A percentile compares a stretch with the other conserved stretches of the same genome.
Evolutionary conservation across 495 filamentous ascomycete species (phyloP).

Genomic region (Staphylotrichum longicolle): DNA sequence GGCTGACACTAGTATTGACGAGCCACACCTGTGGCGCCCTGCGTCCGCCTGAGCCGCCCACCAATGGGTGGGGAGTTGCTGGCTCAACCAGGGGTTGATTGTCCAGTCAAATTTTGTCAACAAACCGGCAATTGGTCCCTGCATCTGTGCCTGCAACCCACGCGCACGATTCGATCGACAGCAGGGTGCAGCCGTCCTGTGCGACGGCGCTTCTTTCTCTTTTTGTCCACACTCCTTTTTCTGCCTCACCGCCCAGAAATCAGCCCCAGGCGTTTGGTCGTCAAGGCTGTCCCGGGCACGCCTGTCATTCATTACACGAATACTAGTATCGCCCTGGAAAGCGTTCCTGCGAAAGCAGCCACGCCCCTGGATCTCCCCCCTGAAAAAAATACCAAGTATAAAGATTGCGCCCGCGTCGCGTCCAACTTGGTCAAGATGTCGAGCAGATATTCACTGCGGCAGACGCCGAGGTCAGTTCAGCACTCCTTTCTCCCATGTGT

Average conservation of each 20-base stretch:
- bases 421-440: constrained; percentile 29
- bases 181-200: not conserved
- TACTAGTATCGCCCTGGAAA: constrained; percentile 18
- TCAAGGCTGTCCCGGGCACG: not conserved
- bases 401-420: constrained; percentile 23
- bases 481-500: not conserved
- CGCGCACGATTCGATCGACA: not conserved
- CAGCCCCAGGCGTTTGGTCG: not conserved
- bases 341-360: not conserved
- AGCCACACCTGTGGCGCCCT: no score
- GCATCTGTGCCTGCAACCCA: not conserved
- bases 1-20: no score
- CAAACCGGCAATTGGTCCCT: constrained; percentile 13
- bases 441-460: constrained; percentile 45
- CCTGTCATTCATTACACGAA: constrained; percentile 11
- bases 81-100: not conserved
- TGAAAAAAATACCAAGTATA: constrained; percentile 17
- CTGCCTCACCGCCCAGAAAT: constrained; percentile 7
- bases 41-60: no score
- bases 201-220: not conserved
- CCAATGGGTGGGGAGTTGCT: not conserved
- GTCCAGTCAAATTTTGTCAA: constrained; percentile 18
- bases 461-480: constrained; percentile 51
- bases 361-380: not conserved
- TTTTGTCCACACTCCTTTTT: constrained; percentile 8